phyloP scores from a whole-genome alignment of 345 rosid species.

The Salix dunnii region DNA sequence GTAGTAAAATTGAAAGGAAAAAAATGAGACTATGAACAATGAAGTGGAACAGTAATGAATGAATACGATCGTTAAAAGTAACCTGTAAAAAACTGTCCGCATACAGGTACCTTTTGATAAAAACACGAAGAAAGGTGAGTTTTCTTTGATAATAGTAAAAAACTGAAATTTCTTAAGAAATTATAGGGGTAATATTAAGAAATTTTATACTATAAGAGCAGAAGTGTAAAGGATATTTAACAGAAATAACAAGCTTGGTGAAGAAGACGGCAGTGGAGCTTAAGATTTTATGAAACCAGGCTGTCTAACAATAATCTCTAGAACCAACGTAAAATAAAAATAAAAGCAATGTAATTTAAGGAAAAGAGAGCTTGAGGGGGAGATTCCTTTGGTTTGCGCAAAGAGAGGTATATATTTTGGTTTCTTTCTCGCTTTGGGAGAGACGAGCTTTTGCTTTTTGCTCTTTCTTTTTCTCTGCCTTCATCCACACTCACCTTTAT shows the following conservation, averaged over 20 bases:
- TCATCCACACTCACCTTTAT: conserved; percentile 17
- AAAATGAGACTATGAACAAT: too few relatives aligned
- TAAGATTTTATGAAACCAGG: too few relatives aligned
- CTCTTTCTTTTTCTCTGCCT: conserved; percentile 19
- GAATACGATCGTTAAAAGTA: too few relatives aligned
- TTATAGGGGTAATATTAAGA: not conserved
- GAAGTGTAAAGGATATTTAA: not conserved
- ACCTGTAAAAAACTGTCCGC: too few relatives aligned
- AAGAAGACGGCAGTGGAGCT: conserved; percentile 29
- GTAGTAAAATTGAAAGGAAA: too few relatives aligned
- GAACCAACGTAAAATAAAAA: conserved; percentile 9
- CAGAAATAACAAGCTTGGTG: conserved; percentile 9
- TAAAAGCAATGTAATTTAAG: conserved; percentile 9
- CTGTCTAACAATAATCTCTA: conserved; percentile 28
- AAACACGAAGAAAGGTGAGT: too few relatives aligned
- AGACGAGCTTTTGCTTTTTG: not conserved
- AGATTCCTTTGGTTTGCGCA: conserved; percentile 32
- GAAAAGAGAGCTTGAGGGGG: not conserved
- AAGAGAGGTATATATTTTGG: conserved; percentile 15
- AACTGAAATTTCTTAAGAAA: too few relatives aligned
- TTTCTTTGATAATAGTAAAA: too few relatives aligned
- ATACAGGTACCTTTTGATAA: too few relatives aligned
- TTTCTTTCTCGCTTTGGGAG: conserved; percentile 19
- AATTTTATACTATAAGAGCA: not conserved
- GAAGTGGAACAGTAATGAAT: too few relatives aligned